Evolutionary conservation across 331 rosid genomes (phyloP), one percentile per base, ranked within the genome.

Genomic region (Dryas integrifolia): DNA sequence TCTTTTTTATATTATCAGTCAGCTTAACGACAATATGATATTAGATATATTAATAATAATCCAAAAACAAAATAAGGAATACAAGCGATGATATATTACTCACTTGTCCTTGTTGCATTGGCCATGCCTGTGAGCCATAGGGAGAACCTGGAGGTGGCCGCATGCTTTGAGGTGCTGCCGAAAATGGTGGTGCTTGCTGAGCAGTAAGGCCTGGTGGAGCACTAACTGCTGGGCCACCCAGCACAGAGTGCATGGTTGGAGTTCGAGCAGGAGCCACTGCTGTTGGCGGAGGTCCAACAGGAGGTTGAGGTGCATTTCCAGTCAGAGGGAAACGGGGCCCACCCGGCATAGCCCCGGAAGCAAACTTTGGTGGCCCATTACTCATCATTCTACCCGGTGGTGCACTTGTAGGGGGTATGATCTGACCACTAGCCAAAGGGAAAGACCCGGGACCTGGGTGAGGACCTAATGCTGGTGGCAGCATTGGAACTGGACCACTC

Each of bases 61-160:
- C n/a, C 26, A 65, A 67, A 13, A 8, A 30, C 2, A 68, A 61
- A 35, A 39, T 35, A 63, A 51, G 68, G 8, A 43, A 26, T 57
- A 38, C 12, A 56, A 15, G 35, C 38, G 10, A 15, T n/a, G 11
- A 18, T 67, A 58, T 57, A 38, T 40, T 18, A 69, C 10, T 61
- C 70, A 88, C 96, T 96, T 87, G 98, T 72, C 92, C 97, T 40
- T 77, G 77, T 76, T 85, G 98, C 86, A 81, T 77, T 52, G 85
- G 82, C 98, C 98, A 92, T 43, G 92, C 57, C 15, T 90, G 91
- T 67, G 86, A 79, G 58, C 79, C 86, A 76, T 85, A 90, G 56
- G 92, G 86, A 50, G 91, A 76, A 78, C 72, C 79, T 26, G 85
- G 76, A 60, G 94, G 86, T 58, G 85, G 86, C 83, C 77, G 41